Conservation (phyloP, 495 filamentous ascomycete species). For the Penicillium manginii region DNA sequence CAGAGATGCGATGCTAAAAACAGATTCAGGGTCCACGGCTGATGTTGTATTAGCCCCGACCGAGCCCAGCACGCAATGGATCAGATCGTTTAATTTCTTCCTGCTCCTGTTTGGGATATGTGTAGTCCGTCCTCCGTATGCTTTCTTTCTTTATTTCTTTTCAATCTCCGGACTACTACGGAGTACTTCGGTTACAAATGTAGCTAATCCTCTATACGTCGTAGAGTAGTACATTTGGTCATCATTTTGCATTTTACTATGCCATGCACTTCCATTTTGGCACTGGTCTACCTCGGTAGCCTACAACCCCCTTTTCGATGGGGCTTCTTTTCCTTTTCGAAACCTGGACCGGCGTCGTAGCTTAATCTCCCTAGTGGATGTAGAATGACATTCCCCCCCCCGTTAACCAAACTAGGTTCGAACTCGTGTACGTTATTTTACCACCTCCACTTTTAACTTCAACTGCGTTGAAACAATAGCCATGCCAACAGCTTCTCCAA, state of each 20-base stretch:
- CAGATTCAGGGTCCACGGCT: conserved; percentile 38
- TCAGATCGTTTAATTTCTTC: conserved; percentile 7
- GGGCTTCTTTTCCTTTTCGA: conserved; percentile 7
- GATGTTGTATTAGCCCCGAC: conserved; percentile 22
- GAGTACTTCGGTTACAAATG: too few species aligned
- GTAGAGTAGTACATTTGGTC: background rate
- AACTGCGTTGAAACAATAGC: background rate
- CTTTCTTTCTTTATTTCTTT: too few species aligned
- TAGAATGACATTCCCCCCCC: conserved; percentile 18
- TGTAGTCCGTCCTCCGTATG: too few species aligned
- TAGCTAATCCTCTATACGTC: too few species aligned
- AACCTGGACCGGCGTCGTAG: conserved; percentile 21
- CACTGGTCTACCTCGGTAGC: background rate
- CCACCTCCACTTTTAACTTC: background rate
- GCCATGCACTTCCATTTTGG: conserved; percentile 1
- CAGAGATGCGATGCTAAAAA: conserved; percentile 35
- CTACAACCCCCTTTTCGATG: conserved; percentile 15
- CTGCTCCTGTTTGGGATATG: too few species aligned
- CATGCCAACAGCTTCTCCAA: background rate
- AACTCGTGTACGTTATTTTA: background rate
- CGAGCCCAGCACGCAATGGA: conserved; percentile 18
- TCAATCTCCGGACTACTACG: too few species aligned
- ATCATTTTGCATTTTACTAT: background rate
- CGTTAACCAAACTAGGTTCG: background rate
- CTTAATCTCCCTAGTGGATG: conserved; percentile 23